Conservation (phyloP, 2,329 filamentous ascomycete genomes). For the Sphaerulina musiva region DNA sequence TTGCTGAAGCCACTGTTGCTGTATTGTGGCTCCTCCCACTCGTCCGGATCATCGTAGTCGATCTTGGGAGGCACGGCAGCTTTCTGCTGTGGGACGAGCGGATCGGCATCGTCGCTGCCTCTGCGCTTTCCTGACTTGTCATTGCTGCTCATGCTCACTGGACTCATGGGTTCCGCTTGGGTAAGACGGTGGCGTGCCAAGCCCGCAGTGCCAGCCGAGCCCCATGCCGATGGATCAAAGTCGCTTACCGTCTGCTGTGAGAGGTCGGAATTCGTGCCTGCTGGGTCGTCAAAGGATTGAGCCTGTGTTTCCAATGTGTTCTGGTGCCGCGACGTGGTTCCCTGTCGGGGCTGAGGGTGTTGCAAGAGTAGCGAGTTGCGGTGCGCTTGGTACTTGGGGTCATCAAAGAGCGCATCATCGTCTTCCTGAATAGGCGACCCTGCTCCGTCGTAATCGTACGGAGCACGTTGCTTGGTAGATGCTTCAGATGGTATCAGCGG, state of each 20-base stretch:
- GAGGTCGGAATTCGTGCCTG: constrained; percentile 32
- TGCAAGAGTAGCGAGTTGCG: constrained; percentile 73
- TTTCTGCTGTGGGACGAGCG: constrained; percentile 46
- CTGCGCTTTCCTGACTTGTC: constrained; percentile 36
- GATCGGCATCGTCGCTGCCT: constrained; percentile 52
- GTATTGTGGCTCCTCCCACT: constrained; percentile 29
- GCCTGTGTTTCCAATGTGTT: constrained; percentile 68
- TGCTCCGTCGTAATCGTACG: constrained; percentile 19
- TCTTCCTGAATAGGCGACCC: constrained; percentile 26
- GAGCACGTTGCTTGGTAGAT: constrained; percentile 21
- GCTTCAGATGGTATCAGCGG: constrained; percentile 52
- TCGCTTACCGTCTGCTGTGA: constrained; percentile 33
- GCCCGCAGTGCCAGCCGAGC: constrained; percentile 35
- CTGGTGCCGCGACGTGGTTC: constrained; percentile 67
- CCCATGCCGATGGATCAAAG: constrained; percentile 45
- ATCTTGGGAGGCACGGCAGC: constrained; percentile 22
- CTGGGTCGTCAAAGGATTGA: constrained; percentile 48
- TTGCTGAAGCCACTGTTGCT: constrained; percentile 33
- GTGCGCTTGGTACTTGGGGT: constrained; percentile 76
- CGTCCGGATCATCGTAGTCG: constrained; percentile 26
- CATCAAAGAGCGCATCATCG: constrained; percentile 38
- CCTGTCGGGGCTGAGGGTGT: constrained; percentile 69
- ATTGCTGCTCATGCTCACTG: constrained; percentile 28
- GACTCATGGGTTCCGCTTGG: constrained; percentile 25
- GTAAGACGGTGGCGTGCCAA: constrained; percentile 30